Base-by-base conservation (phyloP, 352 stramenopile species). In the Phytophthora citrophthora region DNA sequence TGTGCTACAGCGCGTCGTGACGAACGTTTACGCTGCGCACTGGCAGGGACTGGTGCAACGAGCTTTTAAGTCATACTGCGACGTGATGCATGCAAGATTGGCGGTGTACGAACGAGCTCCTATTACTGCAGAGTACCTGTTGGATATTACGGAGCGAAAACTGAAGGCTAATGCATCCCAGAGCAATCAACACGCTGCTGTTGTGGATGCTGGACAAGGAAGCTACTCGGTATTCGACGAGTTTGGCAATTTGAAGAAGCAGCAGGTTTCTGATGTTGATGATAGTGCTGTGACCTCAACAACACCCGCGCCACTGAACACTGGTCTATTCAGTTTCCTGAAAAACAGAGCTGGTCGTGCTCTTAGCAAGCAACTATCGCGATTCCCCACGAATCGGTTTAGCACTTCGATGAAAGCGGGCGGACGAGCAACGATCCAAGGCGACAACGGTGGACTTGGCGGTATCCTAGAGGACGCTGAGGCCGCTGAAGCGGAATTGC, bases 171-270 rank as follows among this genome's bases (percentile, higher is more conserved):
- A 62, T 3, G 68, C 83, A 54, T 73, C 57, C 9, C 64, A 87
- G 40, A 61, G 24, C 23, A 70, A 74, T 26, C 59, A 72, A n/a
- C 73, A 87, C 12, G 52, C 77, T 0, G 68, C 76, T 24, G 70
- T 85, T 26, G 81, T 89, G 52, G 79, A 88, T 41, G 79, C 76
- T 48, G 78, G 81, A 5, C 78, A 90, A 24, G 78, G 77, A 46
- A 78, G 82, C 20, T 88, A 82, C 57, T 91, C 84, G 4, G 72
- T 72, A 16, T 93, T 93, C 39, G 84, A 93, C 57, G 84, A 93
- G 68, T 93, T 91, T 61, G 84, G 84, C 9, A 93, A 93, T 54
- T 72, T 93, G 34, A 92, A 89, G 61, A 80, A 81, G 45, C 67
- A 88, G 18, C 23, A 68, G 26, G 46, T 69, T 45, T 45, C 50